These are phyloP conservation scores for Penicillium sp. DNA, from an alignment of 2,329 filamentous ascomycete genomes.

Conservation along the genomic window DNA sequence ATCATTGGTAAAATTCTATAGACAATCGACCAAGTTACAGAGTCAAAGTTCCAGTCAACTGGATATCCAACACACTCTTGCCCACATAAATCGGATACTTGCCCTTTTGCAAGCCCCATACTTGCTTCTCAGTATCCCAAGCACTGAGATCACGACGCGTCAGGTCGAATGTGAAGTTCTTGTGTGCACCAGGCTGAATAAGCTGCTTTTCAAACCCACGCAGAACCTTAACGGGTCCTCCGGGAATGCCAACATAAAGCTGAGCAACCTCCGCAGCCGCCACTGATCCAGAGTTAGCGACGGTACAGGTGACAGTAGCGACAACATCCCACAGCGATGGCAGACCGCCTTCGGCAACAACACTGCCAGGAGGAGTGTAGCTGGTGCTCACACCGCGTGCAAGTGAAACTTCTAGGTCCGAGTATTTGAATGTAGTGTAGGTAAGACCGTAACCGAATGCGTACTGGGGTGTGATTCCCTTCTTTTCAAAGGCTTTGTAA, in stretches of 20 bases:
- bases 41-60: background rate
- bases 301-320: background rate
- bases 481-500: slow-evolving; percentile 48
- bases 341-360: slow-evolving; percentile 47
- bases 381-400: slow-evolving; percentile 8
- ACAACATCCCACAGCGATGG: background rate
- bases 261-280: background rate
- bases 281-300: background rate
- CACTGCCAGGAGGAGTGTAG: slow-evolving; percentile 45
- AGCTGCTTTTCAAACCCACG: background rate
- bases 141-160: background rate
- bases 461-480: slow-evolving; percentile 55
- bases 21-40: background rate
- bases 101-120: background rate
- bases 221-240: background rate
- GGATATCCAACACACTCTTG: background rate
- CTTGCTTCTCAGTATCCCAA: background rate
- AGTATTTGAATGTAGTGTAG: slow-evolving; percentile 61
- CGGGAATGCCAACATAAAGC: background rate
- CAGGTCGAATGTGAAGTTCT: background rate
- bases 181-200: background rate
- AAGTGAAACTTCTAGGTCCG: slow-evolving; percentile 49
- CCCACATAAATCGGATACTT: background rate
- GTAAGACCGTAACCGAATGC: slow-evolving; percentile 62
- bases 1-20: no score